phyloP scores from a whole-genome alignment of 176 grass and related monocot genomes.

The Raddia guianensis region DNA sequence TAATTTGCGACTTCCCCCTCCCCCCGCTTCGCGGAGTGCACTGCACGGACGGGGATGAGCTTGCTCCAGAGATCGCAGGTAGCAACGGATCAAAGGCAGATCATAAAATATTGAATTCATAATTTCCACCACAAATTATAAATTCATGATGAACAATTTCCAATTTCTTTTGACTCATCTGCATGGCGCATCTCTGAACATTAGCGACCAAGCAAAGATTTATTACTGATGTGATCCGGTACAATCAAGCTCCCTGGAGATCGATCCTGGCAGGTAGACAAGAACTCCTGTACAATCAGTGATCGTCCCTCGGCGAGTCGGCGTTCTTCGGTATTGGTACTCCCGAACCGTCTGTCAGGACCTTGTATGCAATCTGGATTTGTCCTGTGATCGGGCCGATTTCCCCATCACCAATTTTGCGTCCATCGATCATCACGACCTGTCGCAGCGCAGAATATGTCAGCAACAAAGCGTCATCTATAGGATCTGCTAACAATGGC shows the following conservation, averaged over 20 bases:
- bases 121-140: not conserved
- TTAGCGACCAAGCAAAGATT: not conserved
- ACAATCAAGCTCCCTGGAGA: not conserved
- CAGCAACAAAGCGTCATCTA: slow-evolving; percentile 17
- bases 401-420: slow-evolving; percentile 64
- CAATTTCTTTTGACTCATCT: not conserved
- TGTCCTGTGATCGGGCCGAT: slow-evolving; percentile 76
- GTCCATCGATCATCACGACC: slow-evolving; percentile 87
- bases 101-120: slow-evolving; percentile 21
- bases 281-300: not conserved
- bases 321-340: slow-evolving; percentile 62
- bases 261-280: not conserved
- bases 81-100: no score
- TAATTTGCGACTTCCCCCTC: not conserved
- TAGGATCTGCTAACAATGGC: not conserved
- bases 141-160: not conserved
- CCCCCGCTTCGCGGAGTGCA: no score
- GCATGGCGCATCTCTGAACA: not conserved
- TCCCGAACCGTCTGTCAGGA: slow-evolving; percentile 66
- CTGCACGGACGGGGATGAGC: no score
- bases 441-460: slow-evolving; percentile 38
- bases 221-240: not conserved
- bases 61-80: no score
- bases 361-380: slow-evolving; percentile 83
- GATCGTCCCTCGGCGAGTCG: slow-evolving; percentile 31